These are phyloP conservation scores for Yarrowia deformans DNA, from an alignment of 805 yeast genomes.

Conservation along the genomic window DNA sequence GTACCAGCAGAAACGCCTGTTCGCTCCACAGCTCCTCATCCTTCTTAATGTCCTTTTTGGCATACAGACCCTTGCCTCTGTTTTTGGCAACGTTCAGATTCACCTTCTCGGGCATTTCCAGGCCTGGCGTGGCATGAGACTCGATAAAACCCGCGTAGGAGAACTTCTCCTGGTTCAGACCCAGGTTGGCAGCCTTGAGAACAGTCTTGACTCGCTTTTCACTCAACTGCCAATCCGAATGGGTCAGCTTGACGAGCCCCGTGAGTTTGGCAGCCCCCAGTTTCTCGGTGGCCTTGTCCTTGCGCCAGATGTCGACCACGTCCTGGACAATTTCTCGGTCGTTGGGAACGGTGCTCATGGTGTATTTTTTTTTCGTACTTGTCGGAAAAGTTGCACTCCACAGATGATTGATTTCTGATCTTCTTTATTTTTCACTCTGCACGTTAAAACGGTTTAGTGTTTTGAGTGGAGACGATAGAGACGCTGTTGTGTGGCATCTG, in stretches of 20 bases:
- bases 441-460: slow-evolving; percentile 4
- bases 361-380: neutral
- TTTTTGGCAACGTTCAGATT: slow-evolving; percentile 58
- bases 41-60: slow-evolving; percentile 56
- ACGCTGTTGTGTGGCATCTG: neutral
- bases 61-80: slow-evolving; percentile 68
- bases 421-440: slow-evolving; percentile 16
- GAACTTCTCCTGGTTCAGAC: slow-evolving; percentile 54
- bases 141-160: slow-evolving; percentile 63
- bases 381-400: too few species aligned
- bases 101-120: slow-evolving; percentile 53
- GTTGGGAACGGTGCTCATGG: slow-evolving; percentile 54
- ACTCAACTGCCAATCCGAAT: slow-evolving; percentile 69
- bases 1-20: slow-evolving; percentile 63
- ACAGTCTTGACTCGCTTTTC: slow-evolving; percentile 63
- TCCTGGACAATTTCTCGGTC: slow-evolving; percentile 65
- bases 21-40: slow-evolving; percentile 71
- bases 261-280: slow-evolving; percentile 64
- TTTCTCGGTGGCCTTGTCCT: slow-evolving; percentile 67
- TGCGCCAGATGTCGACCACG: slow-evolving; percentile 71
- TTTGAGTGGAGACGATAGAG: neutral
- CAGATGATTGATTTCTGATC: neutral
- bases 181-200: slow-evolving; percentile 64
- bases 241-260: slow-evolving; percentile 57
- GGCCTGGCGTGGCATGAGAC: slow-evolving; percentile 58